Base-by-base conservation (phyloP, 2,329 filamentous ascomycete species). In the Epicoccum nigrum region DNA sequence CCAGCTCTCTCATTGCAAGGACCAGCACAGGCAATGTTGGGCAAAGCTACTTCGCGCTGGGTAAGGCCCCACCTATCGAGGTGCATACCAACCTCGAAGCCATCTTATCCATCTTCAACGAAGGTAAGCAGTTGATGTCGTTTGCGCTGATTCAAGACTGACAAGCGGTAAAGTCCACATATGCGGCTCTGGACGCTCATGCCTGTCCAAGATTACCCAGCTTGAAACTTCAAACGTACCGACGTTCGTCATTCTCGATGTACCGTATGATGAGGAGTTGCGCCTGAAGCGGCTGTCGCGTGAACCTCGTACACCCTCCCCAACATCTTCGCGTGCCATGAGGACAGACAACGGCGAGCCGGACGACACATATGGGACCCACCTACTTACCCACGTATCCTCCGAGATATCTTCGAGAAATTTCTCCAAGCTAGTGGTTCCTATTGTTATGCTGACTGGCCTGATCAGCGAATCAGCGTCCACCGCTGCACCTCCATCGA, bases 231-330 rank as follows among this genome's bases (percentile, higher is more conserved):
- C 65, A 45, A 68, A 64, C 42, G 62, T 65, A 17, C 74, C 74
- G 0, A 75, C 70, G 16, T 65, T 77, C 42, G 67, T 76, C 15
- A 69, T 77, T 25, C 75, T 77, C 53, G 74, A 77, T 48, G 65
- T 77, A 11, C 74, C 74, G 1, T 75, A 74, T 58, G 73, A 76
- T 46, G 72, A 77, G 56, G 74, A 76, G 43, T 67, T 70, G 53
- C 65, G 69, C n/a, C 54, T 66, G 39, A 74, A 74, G 55, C 67
- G 74, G n/a, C 51, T 72, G 12, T 76, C 73, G 12, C 70, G 73
- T 47, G 74, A 75, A 43, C 72, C 73, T 17, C 69, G 73, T 31
- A 72, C 73, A 1, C 73, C 74, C 2, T 76, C 74, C 16, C 74
- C 74, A 4, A 73, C 72, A 0, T 62, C 68, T 7, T 66, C 63